Conservation (phyloP, 192 early-diverging fungal genomes). For the Coemansia sp. region DNA sequence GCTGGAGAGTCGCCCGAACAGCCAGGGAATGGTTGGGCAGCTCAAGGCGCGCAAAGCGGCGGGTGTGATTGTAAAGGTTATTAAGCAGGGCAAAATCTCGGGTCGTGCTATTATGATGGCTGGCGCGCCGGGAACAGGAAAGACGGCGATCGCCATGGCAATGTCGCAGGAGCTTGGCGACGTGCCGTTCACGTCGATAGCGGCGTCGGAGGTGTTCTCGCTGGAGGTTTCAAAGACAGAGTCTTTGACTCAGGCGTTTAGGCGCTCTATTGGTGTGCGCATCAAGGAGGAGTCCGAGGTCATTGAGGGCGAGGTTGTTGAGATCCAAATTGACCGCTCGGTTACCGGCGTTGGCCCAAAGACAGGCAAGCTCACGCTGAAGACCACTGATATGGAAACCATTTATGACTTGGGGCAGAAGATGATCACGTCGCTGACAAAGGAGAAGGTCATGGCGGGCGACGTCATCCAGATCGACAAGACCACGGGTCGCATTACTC, state of each 20-base stretch:
- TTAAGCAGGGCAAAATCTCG: conserved; percentile 97
- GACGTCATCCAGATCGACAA: conserved; percentile 99
- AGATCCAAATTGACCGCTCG: conserved; percentile 95
- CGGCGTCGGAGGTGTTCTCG: conserved; percentile 97
- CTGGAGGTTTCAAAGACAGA: conserved; percentile 99
- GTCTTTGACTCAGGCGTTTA: conserved; percentile 96
- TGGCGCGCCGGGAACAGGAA: conserved; percentile 97
- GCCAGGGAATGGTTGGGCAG: conserved; percentile 99
- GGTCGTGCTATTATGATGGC: conserved; percentile 98
- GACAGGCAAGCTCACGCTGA: conserved; percentile 96
- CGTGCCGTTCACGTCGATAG: conserved; percentile 97
- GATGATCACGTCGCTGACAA: conserved; percentile 97
- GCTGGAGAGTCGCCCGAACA: conserved; percentile 80
- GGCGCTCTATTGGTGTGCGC: conserved; percentile 94
- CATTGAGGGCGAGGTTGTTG: conserved; percentile 98
- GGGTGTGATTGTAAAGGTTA: conserved; percentile 95
- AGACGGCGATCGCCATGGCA: conserved; percentile 99
- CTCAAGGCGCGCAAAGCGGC: conserved; percentile 93
- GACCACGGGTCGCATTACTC: conserved; percentile 93
- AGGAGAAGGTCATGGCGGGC: conserved; percentile 96
- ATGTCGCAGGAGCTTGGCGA: conserved; percentile 97
- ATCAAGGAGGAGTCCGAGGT: conserved; percentile 99
- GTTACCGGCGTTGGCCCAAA: conserved; percentile 90
- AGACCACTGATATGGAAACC: conserved; percentile 99
- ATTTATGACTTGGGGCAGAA: conserved; percentile 98